Percentiles rank a stretch among this genome's conserved stretches.
These are phyloP conservation scores for Fusarium sp. DNA, from an alignment of 2,329 filamentous ascomycete species.

Conservation along the genomic window DNA sequence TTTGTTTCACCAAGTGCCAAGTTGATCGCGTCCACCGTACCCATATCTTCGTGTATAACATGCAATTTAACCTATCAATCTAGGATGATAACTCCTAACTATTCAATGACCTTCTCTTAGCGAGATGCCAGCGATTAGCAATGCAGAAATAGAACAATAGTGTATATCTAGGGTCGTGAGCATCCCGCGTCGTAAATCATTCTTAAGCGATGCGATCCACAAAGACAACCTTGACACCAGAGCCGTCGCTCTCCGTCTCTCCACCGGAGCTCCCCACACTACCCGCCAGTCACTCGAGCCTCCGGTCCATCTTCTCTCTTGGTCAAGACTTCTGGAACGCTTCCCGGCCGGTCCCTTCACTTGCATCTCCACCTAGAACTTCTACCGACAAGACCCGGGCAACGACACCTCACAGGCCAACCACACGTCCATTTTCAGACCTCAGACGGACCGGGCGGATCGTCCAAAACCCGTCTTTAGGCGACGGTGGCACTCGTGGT, in stretches of 20 bases:
- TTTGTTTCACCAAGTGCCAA: too few relatives aligned
- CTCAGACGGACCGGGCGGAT: conserved; percentile 19
- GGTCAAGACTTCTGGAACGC: conserved; percentile 32
- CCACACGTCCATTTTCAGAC: not conserved
- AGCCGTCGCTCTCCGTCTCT: conserved; percentile 40
- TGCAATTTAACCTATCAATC: conserved; percentile 17
- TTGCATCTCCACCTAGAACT: conserved; percentile 29
- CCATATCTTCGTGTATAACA: not conserved
- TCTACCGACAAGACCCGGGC: conserved; percentile 38
- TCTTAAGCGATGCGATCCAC: conserved; percentile 24
- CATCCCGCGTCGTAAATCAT: conserved; percentile 10
- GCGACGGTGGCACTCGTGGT: conserved; percentile 16
- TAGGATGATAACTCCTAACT: conserved; percentile 15
- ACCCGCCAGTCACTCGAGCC: not conserved
- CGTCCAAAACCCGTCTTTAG: conserved; percentile 26
- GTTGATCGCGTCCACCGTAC: too few relatives aligned
- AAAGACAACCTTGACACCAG: conserved; percentile 18
- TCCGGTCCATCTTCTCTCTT: conserved; percentile 3
- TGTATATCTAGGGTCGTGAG: conserved; percentile 10
- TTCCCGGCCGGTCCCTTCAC: conserved; percentile 16
- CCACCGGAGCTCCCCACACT: conserved; percentile 22
- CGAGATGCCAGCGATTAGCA: conserved; percentile 7
- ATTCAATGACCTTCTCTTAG: conserved; percentile 7
- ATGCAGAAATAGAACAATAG: not conserved
- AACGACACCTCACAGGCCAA: not conserved